These are phyloP conservation scores for Setomelanomma holmii DNA, from an alignment of 2,329 filamentous ascomycete species.

Conservation along the genomic window DNA sequence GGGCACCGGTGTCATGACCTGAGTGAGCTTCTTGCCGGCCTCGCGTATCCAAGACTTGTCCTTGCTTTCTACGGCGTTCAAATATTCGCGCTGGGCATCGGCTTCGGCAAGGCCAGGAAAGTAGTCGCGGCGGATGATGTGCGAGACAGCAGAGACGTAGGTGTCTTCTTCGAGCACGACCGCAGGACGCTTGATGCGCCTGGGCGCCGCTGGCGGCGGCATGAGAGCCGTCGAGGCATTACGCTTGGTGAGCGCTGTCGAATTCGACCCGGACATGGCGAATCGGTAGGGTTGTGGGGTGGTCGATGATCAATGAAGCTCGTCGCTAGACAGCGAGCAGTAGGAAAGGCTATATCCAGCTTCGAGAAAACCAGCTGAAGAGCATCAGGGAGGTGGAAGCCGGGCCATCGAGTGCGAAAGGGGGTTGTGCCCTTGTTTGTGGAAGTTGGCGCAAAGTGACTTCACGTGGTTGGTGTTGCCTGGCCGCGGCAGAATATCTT, in stretches of 20 bases:
- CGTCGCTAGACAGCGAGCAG: background rate
- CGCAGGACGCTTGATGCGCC: slow-evolving; percentile 89
- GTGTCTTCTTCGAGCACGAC: slow-evolving; percentile 91
- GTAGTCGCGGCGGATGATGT: slow-evolving; percentile 96
- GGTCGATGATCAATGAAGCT: background rate
- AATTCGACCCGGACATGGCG: slow-evolving; percentile 46
- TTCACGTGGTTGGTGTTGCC: slow-evolving; percentile 15
- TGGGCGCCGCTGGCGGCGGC: slow-evolving; percentile 83
- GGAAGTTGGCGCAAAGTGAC: slow-evolving; percentile 19
- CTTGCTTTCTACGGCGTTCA: slow-evolving; percentile 87
- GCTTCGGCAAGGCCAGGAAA: slow-evolving; percentile 90
- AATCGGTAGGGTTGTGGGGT: background rate
- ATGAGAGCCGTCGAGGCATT: slow-evolving; percentile 74
- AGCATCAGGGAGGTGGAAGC: background rate
- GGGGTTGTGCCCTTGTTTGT: slow-evolving; percentile 2
- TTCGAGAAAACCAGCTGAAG: background rate
- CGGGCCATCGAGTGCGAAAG: background rate
- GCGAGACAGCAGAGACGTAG: slow-evolving; percentile 87
- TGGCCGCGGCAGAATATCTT: slow-evolving; percentile 25
- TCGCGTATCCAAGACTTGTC: slow-evolving; percentile 86
- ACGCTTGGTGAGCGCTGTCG: slow-evolving; percentile 72
- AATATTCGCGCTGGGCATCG: slow-evolving; percentile 87
- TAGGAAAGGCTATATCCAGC: background rate
- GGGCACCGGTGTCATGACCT: slow-evolving; percentile 82
- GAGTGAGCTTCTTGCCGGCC: slow-evolving; percentile 67